phyloP scores from a whole-genome alignment of 2,329 filamentous ascomycete genomes.

The Tolypocladium capitatum region DNA sequence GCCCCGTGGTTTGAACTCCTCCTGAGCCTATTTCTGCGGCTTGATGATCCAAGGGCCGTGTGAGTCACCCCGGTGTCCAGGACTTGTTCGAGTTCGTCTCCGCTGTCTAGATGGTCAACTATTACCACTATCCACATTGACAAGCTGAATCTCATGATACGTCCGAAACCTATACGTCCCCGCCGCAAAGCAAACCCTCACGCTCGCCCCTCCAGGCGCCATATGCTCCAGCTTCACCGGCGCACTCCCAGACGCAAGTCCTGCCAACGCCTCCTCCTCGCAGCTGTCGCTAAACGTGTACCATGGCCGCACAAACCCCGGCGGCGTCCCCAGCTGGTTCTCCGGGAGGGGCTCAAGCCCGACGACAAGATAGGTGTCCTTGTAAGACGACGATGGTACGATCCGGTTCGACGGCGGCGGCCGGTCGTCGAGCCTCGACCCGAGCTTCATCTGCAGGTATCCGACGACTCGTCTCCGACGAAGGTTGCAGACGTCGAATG shows the following conservation, averaged over 20 bases:
- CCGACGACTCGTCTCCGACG: not conserved
- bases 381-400: not conserved
- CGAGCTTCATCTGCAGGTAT: not conserved
- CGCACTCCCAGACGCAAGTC: not conserved
- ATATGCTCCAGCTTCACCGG: not conserved
- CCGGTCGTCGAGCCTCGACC: not conserved
- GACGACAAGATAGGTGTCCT: not conserved
- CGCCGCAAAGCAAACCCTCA: not conserved
- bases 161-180: slow-evolving; percentile 1
- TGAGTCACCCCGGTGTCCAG: not conserved
- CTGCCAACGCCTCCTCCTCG: not conserved
- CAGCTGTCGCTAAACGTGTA: not conserved
- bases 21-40: not conserved
- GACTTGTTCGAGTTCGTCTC: not conserved
- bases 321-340: not conserved
- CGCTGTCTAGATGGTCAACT: not conserved
- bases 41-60: not conserved
- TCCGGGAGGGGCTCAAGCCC: not conserved
- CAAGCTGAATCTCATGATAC: slow-evolving; percentile 1
- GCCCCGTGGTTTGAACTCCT: not conserved
- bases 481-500: not conserved
- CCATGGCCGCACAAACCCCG: not conserved
- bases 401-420: not conserved
- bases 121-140: not conserved
- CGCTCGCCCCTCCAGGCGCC: not conserved